Percentiles rank a stretch among this genome's conserved stretches.
Conservation (phyloP, 345 rosid genomes). For the Corchorus olitorius region DNA sequence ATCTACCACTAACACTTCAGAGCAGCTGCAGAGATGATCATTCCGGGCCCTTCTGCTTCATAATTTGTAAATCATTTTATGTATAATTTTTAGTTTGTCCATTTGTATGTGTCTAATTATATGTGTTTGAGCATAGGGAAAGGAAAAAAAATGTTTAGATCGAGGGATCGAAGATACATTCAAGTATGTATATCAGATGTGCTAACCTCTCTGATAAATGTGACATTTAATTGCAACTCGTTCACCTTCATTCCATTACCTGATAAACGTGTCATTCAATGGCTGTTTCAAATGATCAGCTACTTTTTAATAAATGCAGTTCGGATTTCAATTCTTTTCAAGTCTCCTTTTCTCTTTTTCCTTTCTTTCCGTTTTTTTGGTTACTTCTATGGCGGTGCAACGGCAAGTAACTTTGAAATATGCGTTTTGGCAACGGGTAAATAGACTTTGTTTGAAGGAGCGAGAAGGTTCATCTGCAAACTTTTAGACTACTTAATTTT, state of each 20-base stretch:
- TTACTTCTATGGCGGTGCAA: no score
- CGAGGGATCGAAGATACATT: background rate
- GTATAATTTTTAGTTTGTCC: constrained; percentile 19
- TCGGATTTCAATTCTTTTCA: background rate
- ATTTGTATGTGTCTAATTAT: constrained; percentile 5
- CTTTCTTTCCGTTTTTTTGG: no score
- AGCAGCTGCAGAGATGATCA: constrained; percentile 50
- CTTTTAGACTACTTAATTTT: no score
- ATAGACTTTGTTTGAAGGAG: background rate
- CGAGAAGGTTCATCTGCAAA: background rate
- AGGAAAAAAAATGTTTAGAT: background rate
- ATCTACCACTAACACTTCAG: constrained; percentile 44
- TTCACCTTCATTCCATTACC: background rate
- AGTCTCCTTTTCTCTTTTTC: no score
- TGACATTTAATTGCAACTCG: background rate
- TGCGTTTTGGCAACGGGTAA: no score
- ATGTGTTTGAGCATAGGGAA: constrained; percentile 19
- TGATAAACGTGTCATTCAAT: constrained; percentile 15
- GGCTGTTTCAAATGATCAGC: constrained; percentile 11
- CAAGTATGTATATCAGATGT: constrained; percentile 17
- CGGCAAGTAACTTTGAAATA: no score
- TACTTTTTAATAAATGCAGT: background rate
- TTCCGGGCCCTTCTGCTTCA: constrained; percentile 1
- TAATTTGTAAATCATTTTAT: constrained; percentile 31
- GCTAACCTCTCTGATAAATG: constrained; percentile 23